phyloP scores from a whole-genome alignment of 2,329 filamentous ascomycete species.

The Diaporthe vaccinii region DNA sequence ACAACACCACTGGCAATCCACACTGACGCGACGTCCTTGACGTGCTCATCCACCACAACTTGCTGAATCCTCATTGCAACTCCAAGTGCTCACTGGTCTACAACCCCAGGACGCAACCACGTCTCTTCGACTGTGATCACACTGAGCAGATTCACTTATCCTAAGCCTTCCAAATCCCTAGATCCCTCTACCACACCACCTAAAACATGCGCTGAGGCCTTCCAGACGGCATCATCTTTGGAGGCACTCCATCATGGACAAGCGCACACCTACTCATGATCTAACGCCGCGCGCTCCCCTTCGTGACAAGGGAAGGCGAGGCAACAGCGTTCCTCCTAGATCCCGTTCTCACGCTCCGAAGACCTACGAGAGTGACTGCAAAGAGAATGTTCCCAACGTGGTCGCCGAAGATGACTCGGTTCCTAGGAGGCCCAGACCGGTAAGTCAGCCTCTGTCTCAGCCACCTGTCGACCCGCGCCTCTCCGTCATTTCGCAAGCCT shows the following conservation, averaged over 20 bases:
- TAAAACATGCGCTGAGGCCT: conserved; percentile 33
- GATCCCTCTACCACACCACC: not conserved
- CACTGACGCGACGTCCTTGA: not conserved
- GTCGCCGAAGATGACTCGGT: conserved; percentile 13
- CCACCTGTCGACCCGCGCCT: conserved; percentile 47
- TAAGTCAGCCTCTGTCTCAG: conserved; percentile 26
- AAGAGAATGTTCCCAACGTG: conserved; percentile 37
- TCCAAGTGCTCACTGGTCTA: conserved; percentile 9
- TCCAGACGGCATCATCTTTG: not conserved
- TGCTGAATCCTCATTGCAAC: conserved; percentile 25
- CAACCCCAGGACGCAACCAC: not conserved
- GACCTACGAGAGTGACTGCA: conserved; percentile 36
- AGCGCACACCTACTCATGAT: conserved; percentile 19
- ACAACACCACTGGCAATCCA: not conserved
- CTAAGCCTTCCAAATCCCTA: not conserved
- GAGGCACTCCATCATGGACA: conserved; percentile 35
- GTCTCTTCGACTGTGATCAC: not conserved
- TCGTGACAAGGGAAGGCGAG: conserved; percentile 35
- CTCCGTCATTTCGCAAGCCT: conserved; percentile 51
- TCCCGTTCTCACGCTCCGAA: conserved; percentile 6
- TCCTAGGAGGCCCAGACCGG: conserved; percentile 18
- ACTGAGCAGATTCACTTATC: not conserved
- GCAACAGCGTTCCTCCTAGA: conserved; percentile 33
- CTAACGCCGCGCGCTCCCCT: conserved; percentile 32
- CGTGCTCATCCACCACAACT: conserved; percentile 4